Conservation (phyloP, 192 early-diverging fungal genomes). For the Linnemannia exigua region DNA sequence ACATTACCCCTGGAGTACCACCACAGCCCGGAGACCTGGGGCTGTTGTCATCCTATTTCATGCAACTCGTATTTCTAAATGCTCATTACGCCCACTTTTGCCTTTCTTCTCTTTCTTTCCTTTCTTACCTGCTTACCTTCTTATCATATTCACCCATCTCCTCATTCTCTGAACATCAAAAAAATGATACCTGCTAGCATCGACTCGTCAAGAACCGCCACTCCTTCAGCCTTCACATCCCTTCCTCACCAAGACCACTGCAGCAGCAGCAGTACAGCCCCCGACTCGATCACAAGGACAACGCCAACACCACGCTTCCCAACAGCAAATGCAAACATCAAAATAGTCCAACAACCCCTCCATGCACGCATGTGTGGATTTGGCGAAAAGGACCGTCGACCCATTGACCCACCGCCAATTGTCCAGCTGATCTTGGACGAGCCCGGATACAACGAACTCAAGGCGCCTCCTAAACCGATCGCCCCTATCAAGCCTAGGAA, state of each 20-base stretch:
- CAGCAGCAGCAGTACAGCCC: not conserved
- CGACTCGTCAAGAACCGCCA: not conserved
- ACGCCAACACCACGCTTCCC: not conserved
- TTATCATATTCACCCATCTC: not conserved
- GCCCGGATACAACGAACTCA: constrained; percentile 52
- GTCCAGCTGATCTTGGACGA: constrained; percentile 76
- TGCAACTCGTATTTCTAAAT: not conserved
- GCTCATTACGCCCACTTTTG: not conserved
- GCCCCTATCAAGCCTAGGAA: constrained; percentile 27
- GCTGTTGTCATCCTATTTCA: not conserved
- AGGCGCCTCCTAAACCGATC: constrained; percentile 41
- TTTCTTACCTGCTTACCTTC: too few relatives aligned
- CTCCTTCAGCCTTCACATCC: not conserved
- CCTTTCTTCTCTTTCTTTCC: too few relatives aligned
- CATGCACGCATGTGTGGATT: constrained; percentile 87
- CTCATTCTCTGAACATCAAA: not conserved
- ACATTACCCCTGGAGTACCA: not conserved
- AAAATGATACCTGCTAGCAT: not conserved
- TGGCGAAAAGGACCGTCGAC: constrained; percentile 85
- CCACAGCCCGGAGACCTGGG: not conserved
- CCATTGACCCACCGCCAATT: constrained; percentile 84
- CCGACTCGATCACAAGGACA: not conserved
- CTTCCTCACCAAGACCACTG: not conserved
- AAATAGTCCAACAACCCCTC: constrained; percentile 81
- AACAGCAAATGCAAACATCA: constrained; percentile 58